Evolutionary conservation across 768 basidiomycete genomes (phyloP).

Genomic region (Leccinum barrowsii): DNA sequence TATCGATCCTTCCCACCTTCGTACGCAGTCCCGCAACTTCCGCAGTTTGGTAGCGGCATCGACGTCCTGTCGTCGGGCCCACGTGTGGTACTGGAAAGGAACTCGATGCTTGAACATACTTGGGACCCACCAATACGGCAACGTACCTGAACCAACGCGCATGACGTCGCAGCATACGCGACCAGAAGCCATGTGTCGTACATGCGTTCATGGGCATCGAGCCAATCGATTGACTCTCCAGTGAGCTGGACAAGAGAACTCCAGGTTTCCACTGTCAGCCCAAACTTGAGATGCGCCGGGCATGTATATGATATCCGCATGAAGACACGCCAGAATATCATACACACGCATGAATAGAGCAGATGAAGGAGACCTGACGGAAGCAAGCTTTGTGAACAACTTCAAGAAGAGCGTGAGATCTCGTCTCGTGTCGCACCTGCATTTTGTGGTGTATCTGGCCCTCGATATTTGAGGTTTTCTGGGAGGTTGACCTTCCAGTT

Average conservation of each 20-base stretch:
- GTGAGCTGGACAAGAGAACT: conserved; percentile 66
- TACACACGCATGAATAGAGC: conserved; percentile 83
- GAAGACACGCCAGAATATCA: conserved; percentile 98
- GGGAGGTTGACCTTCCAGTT: conserved; percentile 80
- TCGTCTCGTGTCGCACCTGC: conserved; percentile 50
- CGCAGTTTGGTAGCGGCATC: conserved; percentile 72
- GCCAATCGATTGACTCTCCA: conserved; percentile 85
- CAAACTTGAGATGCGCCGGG: conserved; percentile 86
- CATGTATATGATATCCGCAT: conserved; percentile 95
- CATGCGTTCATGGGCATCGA: conserved; percentile 71
- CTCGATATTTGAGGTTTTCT: conserved; percentile 71
- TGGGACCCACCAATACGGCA: neutral
- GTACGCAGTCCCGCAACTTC: conserved; percentile 79
- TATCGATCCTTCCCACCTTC: conserved; percentile 82
- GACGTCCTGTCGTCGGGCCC: conserved; percentile 77
- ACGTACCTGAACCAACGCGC: conserved; percentile 85
- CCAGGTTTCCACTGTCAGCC: conserved; percentile 80
- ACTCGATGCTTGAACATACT: conserved; percentile 7
- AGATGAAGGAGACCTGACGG: conserved; percentile 78
- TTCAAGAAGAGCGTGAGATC: neutral
- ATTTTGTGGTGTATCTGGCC: conserved; percentile 58
- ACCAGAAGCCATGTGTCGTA: conserved; percentile 88
- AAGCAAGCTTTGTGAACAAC: conserved; percentile 2
- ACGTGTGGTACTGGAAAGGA: conserved; percentile 79
- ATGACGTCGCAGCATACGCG: conserved; percentile 83